Evolutionary conservation across 495 filamentous ascomycete species (phyloP).

Genomic region (Astrocystis sublimbata): DNA sequence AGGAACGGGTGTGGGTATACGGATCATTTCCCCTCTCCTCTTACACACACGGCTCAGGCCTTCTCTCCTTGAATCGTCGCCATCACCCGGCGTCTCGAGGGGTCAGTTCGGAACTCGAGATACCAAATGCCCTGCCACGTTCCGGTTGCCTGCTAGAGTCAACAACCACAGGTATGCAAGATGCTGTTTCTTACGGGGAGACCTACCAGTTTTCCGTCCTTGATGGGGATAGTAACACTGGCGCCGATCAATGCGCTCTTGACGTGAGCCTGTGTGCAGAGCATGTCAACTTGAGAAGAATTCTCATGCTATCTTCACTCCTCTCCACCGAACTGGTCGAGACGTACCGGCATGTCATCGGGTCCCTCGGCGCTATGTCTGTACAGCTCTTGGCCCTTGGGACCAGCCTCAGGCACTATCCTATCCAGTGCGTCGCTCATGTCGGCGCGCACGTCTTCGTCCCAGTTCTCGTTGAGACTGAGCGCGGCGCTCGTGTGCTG

Average conservation of each 20-base stretch:
- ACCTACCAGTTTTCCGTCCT: slow-evolving; percentile 73
- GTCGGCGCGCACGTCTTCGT: slow-evolving; percentile 60
- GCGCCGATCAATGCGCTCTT: slow-evolving; percentile 88
- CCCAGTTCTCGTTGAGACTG: slow-evolving; percentile 90
- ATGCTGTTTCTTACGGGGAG: slow-evolving; percentile 1
- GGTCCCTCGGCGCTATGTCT: slow-evolving; percentile 84
- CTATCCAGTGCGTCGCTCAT: slow-evolving; percentile 94
- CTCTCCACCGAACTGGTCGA: not conserved
- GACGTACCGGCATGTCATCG: slow-evolving; percentile 82
- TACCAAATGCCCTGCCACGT: slow-evolving; percentile 91
- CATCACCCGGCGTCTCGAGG: slow-evolving; percentile 77
- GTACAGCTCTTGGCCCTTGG: slow-evolving; percentile 70
- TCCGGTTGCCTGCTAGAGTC: slow-evolving; percentile 42
- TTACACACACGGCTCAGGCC: slow-evolving; percentile 36
- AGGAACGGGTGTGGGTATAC: not conserved
- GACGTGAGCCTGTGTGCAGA: slow-evolving; percentile 66
- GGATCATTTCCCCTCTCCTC: not conserved
- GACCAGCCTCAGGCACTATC: slow-evolving; percentile 74
- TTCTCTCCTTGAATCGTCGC: slow-evolving; percentile 96
- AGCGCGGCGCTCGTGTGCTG: slow-evolving; percentile 90
- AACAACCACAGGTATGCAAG: slow-evolving; percentile 1
- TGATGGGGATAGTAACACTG: slow-evolving; percentile 85
- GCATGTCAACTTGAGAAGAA: too few relatives aligned
- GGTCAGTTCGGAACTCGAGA: slow-evolving; percentile 81
- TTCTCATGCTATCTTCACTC: not conserved